Conservation (phyloP, 495 filamentous ascomycete species). For the Acidomyces sp. region DNA sequence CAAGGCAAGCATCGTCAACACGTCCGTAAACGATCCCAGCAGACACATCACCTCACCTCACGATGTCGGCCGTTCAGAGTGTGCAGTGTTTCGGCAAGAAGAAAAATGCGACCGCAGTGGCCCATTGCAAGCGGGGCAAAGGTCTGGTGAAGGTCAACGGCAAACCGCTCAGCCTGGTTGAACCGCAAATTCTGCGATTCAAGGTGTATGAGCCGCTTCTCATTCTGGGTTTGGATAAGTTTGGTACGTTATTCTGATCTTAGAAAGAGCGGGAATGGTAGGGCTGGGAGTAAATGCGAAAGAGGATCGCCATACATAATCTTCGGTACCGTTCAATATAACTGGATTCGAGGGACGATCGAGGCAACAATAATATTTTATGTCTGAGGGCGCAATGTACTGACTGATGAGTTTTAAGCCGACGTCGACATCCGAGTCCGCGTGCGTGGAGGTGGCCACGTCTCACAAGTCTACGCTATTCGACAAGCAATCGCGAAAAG, state of each 20-base stretch:
- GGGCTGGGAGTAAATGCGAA: not conserved
- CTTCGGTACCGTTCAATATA: no score
- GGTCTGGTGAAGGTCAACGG: conserved; percentile 98
- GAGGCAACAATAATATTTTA: conserved; percentile 11
- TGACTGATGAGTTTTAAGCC: no score
- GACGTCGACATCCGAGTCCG: conserved; percentile 94
- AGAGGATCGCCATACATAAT: no score
- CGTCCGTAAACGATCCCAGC: not conserved
- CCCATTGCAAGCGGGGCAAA: conserved; percentile 88
- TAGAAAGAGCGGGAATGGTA: no score
- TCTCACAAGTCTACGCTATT: conserved; percentile 96
- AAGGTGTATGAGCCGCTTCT: conserved; percentile 99
- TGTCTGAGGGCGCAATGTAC: no score
- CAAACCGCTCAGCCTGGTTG: conserved; percentile 80
- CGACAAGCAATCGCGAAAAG: conserved; percentile 98
- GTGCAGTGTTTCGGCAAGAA: conserved; percentile 58
- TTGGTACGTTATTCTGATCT: conserved; percentile 38
- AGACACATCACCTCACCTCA: conserved; percentile 24
- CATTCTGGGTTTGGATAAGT: conserved; percentile 91
- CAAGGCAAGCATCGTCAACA: no score
- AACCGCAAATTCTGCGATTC: conserved; percentile 94
- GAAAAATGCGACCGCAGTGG: conserved; percentile 50
- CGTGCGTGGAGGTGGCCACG: conserved; percentile 93
- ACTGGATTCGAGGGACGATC: no score
- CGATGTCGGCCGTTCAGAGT: conserved; percentile 60